Base-by-base conservation (phyloP, 2,329 filamentous ascomycete genomes). In the Pseudofabraea citricarpa region DNA sequence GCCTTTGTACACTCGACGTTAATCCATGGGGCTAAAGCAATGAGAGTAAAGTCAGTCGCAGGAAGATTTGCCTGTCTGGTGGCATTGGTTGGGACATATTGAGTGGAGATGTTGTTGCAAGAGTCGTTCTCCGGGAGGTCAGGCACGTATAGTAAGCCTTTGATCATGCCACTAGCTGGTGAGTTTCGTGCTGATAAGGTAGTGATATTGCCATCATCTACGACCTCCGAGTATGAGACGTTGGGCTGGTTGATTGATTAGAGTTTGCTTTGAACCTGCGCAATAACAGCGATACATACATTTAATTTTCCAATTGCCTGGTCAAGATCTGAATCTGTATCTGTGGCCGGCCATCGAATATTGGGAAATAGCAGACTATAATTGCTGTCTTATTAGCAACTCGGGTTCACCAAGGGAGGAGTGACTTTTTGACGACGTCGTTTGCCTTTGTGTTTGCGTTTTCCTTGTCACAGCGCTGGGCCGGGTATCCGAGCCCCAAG, bases 21-120 rank as follows among this genome's bases (percentile, higher is more conserved):
- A 55, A 89, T 80, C 90, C 91, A 97, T 21, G 91, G 91, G 19
- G 88, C 90, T 41, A 96, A 68, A 21, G 86, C 90, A 54, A 96
- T 79, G 40, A 90, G 71, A 43, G 84, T 81, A 62, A 87, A 89
- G 52, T 85, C 80, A 38, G 75, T 74, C 1, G 73, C 70, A 0
- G 81, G 81, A 1, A 96, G 76, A 56, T 93, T 75, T n/a, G 65
- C 62, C 54, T 78, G 75, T 13, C 84, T 79, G 10, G 88, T 95
- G 43, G 81, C 87, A 62, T 93, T 90, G 27, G 63, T 55, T 1
- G 90, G 87, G 7, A 96, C 74, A 53, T 84, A 81, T n/a, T 74
- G 64, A 31, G 73, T 73, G 32, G 84, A 79, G 36, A 76, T 65
- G 13, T 79, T 69, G 58, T 73, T 72, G 67, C 90, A 96, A 0